Evolutionary conservation across 441 rosid genomes (phyloP), one percentile per base, ranked within the genome.

Genomic region (Populus trichocarpa): DNA sequence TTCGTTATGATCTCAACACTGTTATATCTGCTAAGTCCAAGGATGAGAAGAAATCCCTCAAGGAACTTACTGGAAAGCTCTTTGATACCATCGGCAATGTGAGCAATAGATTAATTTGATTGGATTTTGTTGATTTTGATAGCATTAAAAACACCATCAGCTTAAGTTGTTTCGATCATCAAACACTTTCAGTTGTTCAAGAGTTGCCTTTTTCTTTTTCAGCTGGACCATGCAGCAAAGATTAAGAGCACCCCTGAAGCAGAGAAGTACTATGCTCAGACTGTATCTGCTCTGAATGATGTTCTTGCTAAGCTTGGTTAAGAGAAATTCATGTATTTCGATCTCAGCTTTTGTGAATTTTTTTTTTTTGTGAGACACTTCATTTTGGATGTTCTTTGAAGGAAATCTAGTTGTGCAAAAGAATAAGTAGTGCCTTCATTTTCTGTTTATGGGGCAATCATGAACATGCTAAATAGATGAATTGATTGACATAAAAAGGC

Each of bases 161-260:
- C 12, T 35, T 46, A 46, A 0, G 16, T 13, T 46, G 16, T 46
- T 46, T 46, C 14, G 57, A 46, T 46, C 6, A 46, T 46, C 57
- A 5, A 46, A 46, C 20, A 46, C 57, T 46, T 46, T 4, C 57
- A 14, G 57, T 46, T 46, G 0, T 14, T 46, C 1, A 46, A 1
- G 20, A 46, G 57, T 46, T 46, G 57, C 57, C 32, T 61, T 28
- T 28, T 28, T 28, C 22, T 25, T n/a, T 32, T 42, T 26, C 83
- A 94, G 98, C 76, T 94, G 86, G 99, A 96, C 82, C 82, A 93
- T 80, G 99, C 99, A 67, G 98, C 98, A 67, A 94, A 86, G 91
- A 84, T 86, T 40, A 96, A 96, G 92, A 96, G 97, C 88, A 85
- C 84, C 67, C 83, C 96, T 13, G 87, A 94, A 77, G 99, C 98